Base-by-base conservation (phyloP, 169 alveolate species). In the Eimeria acervulina region DNA sequence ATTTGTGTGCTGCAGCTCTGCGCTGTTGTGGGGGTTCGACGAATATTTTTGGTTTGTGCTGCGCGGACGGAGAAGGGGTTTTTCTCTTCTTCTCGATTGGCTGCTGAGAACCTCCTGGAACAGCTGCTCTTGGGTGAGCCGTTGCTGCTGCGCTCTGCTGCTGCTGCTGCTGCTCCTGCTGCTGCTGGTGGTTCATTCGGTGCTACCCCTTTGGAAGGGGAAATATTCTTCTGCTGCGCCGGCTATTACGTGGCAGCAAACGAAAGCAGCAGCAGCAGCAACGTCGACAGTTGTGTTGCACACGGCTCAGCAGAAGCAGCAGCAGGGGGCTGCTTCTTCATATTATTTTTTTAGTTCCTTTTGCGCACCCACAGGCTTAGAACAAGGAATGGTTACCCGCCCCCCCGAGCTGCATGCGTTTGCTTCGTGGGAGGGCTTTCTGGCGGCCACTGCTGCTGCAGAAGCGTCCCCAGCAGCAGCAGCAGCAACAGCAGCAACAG, bases 401-500 rank as follows among this genome's bases (percentile, higher is more conserved):
- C 89, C 76, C 0, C 96, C 95, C 6, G 95, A 95, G 66, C 93
- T 87, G 55, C 95, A 74, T 42, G 95, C 40, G 19, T 95, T 70
- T 74, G 95, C 96, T 42, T 85, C 95, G 0, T 88, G 95, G 96
- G 72, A 76, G 2, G 93, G 90, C 23, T 63, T 74, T 28, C 7
- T 93, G 76, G 96, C 93, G 7, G 85, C 76, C 36, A 44, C 52
- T 0, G 33, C 51, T 44, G 72, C 51, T 17, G 80, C 81, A 3
- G 94, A 23, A 15, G 80, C 38, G 1, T 28, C 61, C 12, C 52
- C 47, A 59, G 36, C 66, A 5, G 33, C 38, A 0, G 84, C 52
- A 88, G 66, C 76, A 85, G 93, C 31, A 83, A 76, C 21, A 83
- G 91, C 51, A 52, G 91, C 33, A 83, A n/a, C 74, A 83, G 74